Conservation (phyloP, 192 early-diverging fungal genomes). For the Gigaspora rosea region DNA sequence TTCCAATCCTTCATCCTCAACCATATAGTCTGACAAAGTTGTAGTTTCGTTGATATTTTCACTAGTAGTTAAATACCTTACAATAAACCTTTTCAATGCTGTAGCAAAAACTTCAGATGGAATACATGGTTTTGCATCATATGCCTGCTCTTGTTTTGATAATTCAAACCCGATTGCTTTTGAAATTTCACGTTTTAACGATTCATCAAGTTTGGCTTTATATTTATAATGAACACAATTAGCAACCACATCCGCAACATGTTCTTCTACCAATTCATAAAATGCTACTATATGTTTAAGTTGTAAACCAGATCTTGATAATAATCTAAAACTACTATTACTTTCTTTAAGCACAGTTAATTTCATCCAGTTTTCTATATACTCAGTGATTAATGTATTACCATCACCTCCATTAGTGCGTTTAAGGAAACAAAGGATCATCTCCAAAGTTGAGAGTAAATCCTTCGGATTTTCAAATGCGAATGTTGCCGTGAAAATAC, state of each 20-base stretch:
- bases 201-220: too few species aligned
- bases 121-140: neutral
- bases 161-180: neutral
- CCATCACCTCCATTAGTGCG: constrained; percentile 1
- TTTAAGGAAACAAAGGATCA: constrained; percentile 33
- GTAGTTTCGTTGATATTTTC: neutral
- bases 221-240: neutral
- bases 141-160: neutral
- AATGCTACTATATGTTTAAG: constrained; percentile 31
- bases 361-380: constrained; percentile 28
- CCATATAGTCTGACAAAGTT: neutral
- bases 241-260: constrained; percentile 12
- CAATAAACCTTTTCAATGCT: constrained; percentile 29
- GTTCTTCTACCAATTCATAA: constrained; percentile 32
- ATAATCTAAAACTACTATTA: neutral
- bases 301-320: neutral
- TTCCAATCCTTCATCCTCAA: neutral
- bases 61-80: constrained; percentile 6
- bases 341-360: constrained; percentile 2
- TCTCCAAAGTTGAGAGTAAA: constrained; percentile 28
- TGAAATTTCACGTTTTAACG: too few species aligned
- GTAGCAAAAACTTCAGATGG: neutral
- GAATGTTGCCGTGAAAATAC: neutral
- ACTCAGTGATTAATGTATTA: constrained; percentile 22
- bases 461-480: constrained; percentile 11